These are phyloP conservation scores for Coleophoma eucalyptorum DNA, from an alignment of 2,329 filamentous ascomycete species.

Conservation along the genomic window DNA sequence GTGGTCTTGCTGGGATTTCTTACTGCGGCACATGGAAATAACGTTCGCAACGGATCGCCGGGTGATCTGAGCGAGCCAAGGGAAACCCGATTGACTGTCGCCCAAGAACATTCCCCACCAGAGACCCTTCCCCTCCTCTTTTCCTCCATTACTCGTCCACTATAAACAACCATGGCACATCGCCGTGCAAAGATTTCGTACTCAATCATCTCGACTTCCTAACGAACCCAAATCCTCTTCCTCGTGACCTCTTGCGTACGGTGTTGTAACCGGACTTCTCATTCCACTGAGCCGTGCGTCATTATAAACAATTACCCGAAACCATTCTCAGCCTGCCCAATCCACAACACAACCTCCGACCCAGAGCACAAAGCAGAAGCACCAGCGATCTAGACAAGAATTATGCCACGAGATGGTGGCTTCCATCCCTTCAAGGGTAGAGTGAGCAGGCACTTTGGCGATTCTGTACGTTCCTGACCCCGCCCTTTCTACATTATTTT, in stretches of 20 bases:
- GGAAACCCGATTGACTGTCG: not conserved
- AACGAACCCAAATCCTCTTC: not conserved
- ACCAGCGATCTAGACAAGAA: not conserved
- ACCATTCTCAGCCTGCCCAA: too few species aligned
- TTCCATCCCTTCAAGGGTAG: slow-evolving; percentile 51
- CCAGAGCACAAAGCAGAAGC: too few species aligned
- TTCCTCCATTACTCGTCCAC: not conserved
- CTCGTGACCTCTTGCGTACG: too few species aligned
- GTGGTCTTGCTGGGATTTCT: not conserved
- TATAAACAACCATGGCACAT: not conserved
- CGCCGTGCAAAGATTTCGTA: not conserved
- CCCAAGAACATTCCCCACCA: not conserved
- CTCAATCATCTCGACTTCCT: not conserved
- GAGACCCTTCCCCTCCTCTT: not conserved
- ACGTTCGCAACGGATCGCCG: not conserved
- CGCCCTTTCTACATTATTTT: not conserved
- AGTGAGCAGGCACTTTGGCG: slow-evolving; percentile 46
- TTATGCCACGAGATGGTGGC: slow-evolving; percentile 26
- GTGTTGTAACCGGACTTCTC: too few species aligned
- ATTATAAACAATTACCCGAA: too few species aligned
- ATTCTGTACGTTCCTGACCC: slow-evolving; percentile 33
- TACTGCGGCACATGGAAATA: not conserved
- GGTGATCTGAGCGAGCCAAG: not conserved
- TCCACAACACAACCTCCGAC: too few species aligned
- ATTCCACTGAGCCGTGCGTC: too few species aligned